Conservation (phyloP, 192 early-diverging fungal genomes). For the Podila epicladia region DNA sequence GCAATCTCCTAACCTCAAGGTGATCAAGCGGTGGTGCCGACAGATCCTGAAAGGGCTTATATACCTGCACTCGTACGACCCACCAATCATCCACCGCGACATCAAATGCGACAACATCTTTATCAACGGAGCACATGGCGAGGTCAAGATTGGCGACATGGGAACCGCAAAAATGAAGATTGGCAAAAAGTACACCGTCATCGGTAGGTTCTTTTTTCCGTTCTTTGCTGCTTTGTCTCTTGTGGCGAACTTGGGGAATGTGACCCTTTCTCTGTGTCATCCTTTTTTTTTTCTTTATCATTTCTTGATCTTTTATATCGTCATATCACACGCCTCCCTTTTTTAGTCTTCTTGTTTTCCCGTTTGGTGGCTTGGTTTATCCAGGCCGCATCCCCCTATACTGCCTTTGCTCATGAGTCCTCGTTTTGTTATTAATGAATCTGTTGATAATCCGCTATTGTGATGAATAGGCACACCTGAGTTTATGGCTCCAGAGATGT, state of each 20-base stretch:
- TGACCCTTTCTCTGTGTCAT: not conserved
- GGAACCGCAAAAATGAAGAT: constrained; percentile 88
- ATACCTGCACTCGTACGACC: constrained; percentile 80
- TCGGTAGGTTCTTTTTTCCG: constrained; percentile 57
- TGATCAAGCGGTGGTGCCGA: constrained; percentile 81
- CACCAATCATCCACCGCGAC: constrained; percentile 85
- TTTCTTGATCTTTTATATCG: not conserved
- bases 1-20: constrained; percentile 74
- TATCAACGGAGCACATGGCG: constrained; percentile 85
- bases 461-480: constrained; percentile 65
- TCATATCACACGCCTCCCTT: not conserved
- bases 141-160: constrained; percentile 88
- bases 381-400: no score
- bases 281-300: not conserved
- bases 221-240: not conserved
- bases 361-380: no score
- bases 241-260: not conserved
- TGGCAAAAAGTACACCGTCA: constrained; percentile 86
- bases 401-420: not conserved
- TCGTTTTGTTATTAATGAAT: constrained; percentile 10
- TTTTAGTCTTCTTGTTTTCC: not conserved
- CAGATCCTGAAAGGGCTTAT: constrained; percentile 83
- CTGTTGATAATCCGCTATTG: no score
- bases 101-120: constrained; percentile 90
- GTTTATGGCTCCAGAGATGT: constrained; percentile 90